Percentiles rank a stretch among this genome's conserved stretches.
phyloP scores from a whole-genome alignment of 306 rosid species.

The Sicyos baderoa region DNA sequence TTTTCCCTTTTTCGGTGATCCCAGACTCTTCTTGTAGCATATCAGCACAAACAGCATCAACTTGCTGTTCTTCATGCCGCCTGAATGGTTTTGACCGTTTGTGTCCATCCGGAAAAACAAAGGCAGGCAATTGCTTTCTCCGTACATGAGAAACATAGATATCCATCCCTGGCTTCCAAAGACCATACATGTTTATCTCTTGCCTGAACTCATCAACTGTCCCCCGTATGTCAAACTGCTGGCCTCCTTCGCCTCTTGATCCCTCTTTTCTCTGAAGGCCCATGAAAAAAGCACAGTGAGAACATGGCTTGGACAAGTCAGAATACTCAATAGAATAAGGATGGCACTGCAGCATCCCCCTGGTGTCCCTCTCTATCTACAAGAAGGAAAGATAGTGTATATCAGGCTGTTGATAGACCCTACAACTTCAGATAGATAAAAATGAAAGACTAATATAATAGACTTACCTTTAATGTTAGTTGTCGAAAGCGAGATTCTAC shows the following conservation, averaged over 20 bases:
- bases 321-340: slow-evolving; percentile 77
- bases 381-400: slow-evolving; percentile 21
- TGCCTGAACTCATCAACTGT: slow-evolving; percentile 91
- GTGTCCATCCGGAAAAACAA: slow-evolving; percentile 82
- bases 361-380: slow-evolving; percentile 95
- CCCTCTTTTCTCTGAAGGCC: slow-evolving; percentile 98
- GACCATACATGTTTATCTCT: slow-evolving; percentile 61
- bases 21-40: slow-evolving; percentile 35
- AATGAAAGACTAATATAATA: not conserved
- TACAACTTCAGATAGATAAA: not conserved
- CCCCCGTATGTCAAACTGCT: slow-evolving; percentile 92
- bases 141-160: slow-evolving; percentile 89
- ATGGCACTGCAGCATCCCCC: slow-evolving; percentile 94
- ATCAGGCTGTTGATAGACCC: slow-evolving; percentile 6
- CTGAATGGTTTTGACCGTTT: slow-evolving; percentile 51
- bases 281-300: slow-evolving; percentile 92
- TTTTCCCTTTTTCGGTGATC: slow-evolving; percentile 45
- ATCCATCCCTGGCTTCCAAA: slow-evolving; percentile 96
- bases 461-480: slow-evolving; percentile 67
- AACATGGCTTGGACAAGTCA: slow-evolving; percentile 62
- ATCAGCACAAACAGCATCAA: slow-evolving; percentile 40
- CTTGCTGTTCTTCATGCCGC: slow-evolving; percentile 35
- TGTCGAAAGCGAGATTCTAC: slow-evolving; percentile 88
- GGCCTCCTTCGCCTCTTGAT: slow-evolving; percentile 84
- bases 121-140: slow-evolving; percentile 81